phyloP scores from a whole-genome alignment of 805 yeast genomes.

The Candida berthetii region DNA sequence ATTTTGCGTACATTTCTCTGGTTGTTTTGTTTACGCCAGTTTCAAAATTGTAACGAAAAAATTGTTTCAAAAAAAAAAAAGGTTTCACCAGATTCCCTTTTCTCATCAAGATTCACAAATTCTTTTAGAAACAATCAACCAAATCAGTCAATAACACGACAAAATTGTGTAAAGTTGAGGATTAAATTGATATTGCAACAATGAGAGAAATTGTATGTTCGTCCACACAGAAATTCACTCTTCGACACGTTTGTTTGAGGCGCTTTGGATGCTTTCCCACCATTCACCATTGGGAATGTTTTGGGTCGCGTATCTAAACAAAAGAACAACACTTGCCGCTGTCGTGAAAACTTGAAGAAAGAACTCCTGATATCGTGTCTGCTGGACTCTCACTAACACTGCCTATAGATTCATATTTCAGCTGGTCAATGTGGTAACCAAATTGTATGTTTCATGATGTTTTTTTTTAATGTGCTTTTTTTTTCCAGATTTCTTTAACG shows the following conservation, averaged over 20 bases:
- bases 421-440: conserved; percentile 99
- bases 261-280: too few relatives aligned
- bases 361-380: background rate
- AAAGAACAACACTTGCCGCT: background rate
- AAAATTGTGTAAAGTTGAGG: too few relatives aligned
- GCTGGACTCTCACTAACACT: conserved; percentile 11
- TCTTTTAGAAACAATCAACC: background rate
- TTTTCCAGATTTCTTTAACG: too few relatives aligned
- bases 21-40: too few relatives aligned
- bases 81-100: conserved; percentile 1
- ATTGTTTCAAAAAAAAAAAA: background rate
- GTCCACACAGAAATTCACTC: background rate
- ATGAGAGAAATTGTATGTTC: conserved; percentile 9
- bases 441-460: conserved; percentile 48
- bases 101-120: background rate
- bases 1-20: too few relatives aligned
- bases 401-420: conserved; percentile 76
- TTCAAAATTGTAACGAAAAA: too few relatives aligned
- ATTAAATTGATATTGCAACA: too few relatives aligned
- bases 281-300: background rate
- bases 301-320: too few relatives aligned
- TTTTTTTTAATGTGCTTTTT: conserved; percentile 1
- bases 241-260: too few relatives aligned
- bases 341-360: background rate
- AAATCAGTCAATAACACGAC: too few relatives aligned